Conservation (phyloP, 495 filamentous ascomycete genomes). For the Neurospora sp. region DNA sequence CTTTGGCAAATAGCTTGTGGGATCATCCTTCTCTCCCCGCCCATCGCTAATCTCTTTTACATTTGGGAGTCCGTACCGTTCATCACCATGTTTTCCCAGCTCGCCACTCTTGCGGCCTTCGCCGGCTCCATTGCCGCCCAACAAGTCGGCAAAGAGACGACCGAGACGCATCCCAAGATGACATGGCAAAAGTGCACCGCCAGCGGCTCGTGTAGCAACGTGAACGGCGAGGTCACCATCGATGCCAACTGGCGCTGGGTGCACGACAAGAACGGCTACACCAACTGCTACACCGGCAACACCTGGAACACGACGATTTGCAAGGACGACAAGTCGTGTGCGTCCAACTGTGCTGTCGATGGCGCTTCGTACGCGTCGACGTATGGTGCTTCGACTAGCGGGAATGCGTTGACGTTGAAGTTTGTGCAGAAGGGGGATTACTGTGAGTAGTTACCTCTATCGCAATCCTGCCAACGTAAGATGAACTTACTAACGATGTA, state of each 20-base stretch:
- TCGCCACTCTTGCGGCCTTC: conserved; percentile 25
- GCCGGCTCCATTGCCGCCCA: conserved; percentile 34
- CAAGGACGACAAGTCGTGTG: conserved; percentile 27
- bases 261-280: conserved; percentile 24
- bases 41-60: background rate
- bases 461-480: background rate
- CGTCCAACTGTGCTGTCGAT: conserved; percentile 35
- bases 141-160: conserved; percentile 42
- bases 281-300: conserved; percentile 40
- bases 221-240: conserved; percentile 33
- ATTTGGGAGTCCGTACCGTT: background rate
- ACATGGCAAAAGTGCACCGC: conserved; percentile 46
- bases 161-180: conserved; percentile 50
- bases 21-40: background rate
- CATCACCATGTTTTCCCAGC: conserved; percentile 16
- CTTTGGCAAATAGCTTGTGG: background rate
- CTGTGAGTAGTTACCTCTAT: conserved; percentile 8
- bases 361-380: conserved; percentile 36
- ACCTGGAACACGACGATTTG: conserved; percentile 32
- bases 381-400: conserved; percentile 36
- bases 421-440: conserved; percentile 46
- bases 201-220: conserved; percentile 36
- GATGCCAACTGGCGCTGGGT: conserved; percentile 42
- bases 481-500: background rate
- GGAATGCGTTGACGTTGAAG: conserved; percentile 32